phyloP scores from a whole-genome alignment of 495 filamentous ascomycete genomes.

The Aspergillus diversus region DNA sequence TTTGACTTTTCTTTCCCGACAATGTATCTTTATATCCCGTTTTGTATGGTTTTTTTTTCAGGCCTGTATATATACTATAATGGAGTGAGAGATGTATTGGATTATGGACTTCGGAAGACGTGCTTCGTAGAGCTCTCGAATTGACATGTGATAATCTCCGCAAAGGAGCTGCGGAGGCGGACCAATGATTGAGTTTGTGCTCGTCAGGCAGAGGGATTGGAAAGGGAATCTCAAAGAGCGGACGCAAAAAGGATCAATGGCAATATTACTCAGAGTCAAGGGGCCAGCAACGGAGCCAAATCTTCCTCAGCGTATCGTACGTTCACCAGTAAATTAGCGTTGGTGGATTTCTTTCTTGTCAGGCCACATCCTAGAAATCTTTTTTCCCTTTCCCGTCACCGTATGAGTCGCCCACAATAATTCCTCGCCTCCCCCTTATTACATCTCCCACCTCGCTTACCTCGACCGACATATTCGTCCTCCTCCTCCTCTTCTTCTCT shows the following conservation, averaged over 20 bases:
- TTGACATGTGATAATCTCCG: slow-evolving; percentile 19
- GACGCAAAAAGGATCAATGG: background rate
- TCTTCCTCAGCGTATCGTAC: background rate
- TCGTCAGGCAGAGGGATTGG: too few relatives aligned
- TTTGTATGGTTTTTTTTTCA: background rate
- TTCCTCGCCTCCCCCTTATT: slow-evolving; percentile 9
- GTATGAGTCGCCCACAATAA: slow-evolving; percentile 1
- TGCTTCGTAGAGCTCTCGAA: background rate
- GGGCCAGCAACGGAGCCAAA: background rate
- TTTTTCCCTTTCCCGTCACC: slow-evolving; percentile 15
- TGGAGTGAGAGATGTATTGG: background rate
- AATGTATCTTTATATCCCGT: too few relatives aligned
- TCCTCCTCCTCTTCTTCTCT: slow-evolving; percentile 8
- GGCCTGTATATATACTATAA: background rate
- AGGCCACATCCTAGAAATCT: slow-evolving; percentile 6
- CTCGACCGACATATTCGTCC: slow-evolving; percentile 10
- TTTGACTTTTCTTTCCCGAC: too few relatives aligned
- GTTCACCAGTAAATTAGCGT: slow-evolving; percentile 4
- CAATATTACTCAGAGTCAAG: background rate
- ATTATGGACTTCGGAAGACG: background rate
- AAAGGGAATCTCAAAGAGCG: background rate
- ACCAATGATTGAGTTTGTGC: too few relatives aligned
- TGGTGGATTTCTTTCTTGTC: slow-evolving; percentile 21
- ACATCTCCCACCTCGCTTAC: slow-evolving; percentile 8
- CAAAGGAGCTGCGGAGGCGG: background rate